Conservation (phyloP, 805 yeast genomes). For the Brettanomyces naardenensis region DNA sequence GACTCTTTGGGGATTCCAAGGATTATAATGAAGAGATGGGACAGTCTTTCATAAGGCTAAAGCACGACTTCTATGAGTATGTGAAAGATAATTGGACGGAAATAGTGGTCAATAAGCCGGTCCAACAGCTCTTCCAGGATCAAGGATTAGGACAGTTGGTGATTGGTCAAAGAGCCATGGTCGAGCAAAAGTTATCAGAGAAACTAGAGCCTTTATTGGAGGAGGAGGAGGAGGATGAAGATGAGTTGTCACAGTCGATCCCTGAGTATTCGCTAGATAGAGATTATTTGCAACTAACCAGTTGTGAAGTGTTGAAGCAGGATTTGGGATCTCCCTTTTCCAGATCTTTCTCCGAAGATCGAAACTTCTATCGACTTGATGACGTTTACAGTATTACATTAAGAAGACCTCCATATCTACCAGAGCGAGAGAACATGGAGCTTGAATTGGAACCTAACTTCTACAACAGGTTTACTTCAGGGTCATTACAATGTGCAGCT, state of each 20-base stretch:
- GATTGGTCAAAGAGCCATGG: conserved; percentile 4
- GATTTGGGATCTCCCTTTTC: conserved; percentile 25
- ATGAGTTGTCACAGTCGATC: neutral
- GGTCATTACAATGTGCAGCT: neutral
- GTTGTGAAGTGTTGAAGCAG: conserved; percentile 7
- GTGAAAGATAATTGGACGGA: conserved; percentile 2
- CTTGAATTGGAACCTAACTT: conserved; percentile 25
- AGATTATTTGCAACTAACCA: conserved; percentile 16
- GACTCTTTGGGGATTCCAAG: neutral
- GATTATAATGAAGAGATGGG: neutral
- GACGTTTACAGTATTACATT: conserved; percentile 31
- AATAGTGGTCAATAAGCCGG: conserved; percentile 1
- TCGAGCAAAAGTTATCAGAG: conserved; percentile 7
- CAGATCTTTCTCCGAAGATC: conserved; percentile 27
- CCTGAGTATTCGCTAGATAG: neutral
- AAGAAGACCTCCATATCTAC: conserved; percentile 32
- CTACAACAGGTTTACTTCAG: conserved; percentile 24
- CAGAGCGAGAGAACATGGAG: conserved; percentile 11
- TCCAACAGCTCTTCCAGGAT: neutral
- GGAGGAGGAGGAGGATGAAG: neutral
- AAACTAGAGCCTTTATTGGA: conserved; percentile 6
- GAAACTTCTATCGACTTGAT: conserved; percentile 38
- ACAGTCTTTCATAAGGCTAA: neutral
- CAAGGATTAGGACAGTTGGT: neutral
- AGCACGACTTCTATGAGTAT: neutral